Conservation (phyloP, 768 basidiomycete species). For the Podaxis sp. region DNA sequence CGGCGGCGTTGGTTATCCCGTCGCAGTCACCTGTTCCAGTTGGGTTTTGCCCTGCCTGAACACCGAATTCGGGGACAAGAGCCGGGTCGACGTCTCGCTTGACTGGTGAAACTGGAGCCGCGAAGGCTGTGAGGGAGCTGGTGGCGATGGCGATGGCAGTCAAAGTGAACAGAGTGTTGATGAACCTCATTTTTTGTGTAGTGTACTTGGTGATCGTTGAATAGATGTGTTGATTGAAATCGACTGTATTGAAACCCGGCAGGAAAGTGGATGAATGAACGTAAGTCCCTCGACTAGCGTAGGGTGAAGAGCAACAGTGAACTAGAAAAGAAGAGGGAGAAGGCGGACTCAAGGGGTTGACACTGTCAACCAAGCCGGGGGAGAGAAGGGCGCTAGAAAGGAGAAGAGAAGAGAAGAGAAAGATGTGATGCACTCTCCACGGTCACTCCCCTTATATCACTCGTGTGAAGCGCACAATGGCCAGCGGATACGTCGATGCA, state of each 20-base stretch:
- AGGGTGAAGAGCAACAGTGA: neutral
- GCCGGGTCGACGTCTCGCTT: constrained; percentile 39
- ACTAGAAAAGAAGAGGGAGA: neutral
- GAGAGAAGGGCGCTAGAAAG: neutral
- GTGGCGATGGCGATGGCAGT: constrained; percentile 29
- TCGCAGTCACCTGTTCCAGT: constrained; percentile 62
- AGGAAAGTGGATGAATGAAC: constrained; percentile 7
- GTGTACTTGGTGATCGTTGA: neutral
- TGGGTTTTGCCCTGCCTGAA: constrained; percentile 54
- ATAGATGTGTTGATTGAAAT: neutral
- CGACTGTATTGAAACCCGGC: neutral
- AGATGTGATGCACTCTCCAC: neutral
- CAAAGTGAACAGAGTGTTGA: constrained; percentile 16
- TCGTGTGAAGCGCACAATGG: neutral
- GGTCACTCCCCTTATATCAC: neutral
- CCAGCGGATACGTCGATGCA: neutral
- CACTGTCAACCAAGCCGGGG: constrained; percentile 6
- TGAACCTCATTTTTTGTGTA: constrained; percentile 24
- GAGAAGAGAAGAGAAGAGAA: neutral
- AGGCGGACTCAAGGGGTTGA: neutral
- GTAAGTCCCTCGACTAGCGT: constrained; percentile 14
- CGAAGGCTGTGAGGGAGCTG: constrained; percentile 26
- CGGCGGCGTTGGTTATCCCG: constrained; percentile 56
- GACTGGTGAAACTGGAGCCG: constrained; percentile 26
- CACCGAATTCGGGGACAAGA: constrained; percentile 63